Conservation (phyloP, 2,329 filamentous ascomycete species). For the Calonectria hawksworthii region DNA sequence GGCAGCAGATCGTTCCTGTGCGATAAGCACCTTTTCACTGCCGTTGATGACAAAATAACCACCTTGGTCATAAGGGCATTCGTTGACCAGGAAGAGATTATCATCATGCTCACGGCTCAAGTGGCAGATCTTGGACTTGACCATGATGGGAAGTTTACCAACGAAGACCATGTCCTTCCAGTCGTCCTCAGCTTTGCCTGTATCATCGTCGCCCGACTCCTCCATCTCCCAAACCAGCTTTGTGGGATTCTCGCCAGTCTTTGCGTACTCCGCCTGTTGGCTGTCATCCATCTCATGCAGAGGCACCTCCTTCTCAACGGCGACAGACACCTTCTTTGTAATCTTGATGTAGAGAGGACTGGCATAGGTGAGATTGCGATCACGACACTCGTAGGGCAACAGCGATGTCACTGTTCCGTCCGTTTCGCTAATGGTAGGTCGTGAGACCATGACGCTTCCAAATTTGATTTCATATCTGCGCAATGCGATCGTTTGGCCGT, state of each 20-base stretch:
- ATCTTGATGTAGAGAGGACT: slow-evolving; percentile 93
- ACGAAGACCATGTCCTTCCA: slow-evolving; percentile 86
- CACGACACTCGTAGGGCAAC: slow-evolving; percentile 92
- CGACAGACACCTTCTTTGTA: slow-evolving; percentile 85
- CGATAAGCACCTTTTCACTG: slow-evolving; percentile 97
- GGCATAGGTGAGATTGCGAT: slow-evolving; percentile 96
- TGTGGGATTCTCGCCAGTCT: slow-evolving; percentile 70
- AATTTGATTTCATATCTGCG: slow-evolving; percentile 97
- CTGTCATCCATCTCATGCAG: slow-evolving; percentile 78
- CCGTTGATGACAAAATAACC: slow-evolving; percentile 99
- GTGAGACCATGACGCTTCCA: slow-evolving; percentile 88
- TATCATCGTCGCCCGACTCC: slow-evolving; percentile 65
- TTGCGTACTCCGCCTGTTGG: slow-evolving; percentile 67
- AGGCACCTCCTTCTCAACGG: slow-evolving; percentile 79
- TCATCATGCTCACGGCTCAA: slow-evolving; percentile 87
- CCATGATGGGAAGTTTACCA: slow-evolving; percentile 96
- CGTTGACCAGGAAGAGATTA: slow-evolving; percentile 90
- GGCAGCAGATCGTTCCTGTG: slow-evolving; percentile 95
- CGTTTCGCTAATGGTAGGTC: slow-evolving; percentile 92
- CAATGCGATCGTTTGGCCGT: slow-evolving; percentile 85
- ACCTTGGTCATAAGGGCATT: slow-evolving; percentile 98
- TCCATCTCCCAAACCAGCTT: slow-evolving; percentile 74
- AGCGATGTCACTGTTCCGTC: slow-evolving; percentile 90
- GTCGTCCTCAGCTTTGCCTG: slow-evolving; percentile 63
- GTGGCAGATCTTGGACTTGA: slow-evolving; percentile 96